Percentiles rank a stretch among this genome's conserved stretches.
phyloP scores from a whole-genome alignment of 106 monocot species.

The Allium cepa region DNA sequence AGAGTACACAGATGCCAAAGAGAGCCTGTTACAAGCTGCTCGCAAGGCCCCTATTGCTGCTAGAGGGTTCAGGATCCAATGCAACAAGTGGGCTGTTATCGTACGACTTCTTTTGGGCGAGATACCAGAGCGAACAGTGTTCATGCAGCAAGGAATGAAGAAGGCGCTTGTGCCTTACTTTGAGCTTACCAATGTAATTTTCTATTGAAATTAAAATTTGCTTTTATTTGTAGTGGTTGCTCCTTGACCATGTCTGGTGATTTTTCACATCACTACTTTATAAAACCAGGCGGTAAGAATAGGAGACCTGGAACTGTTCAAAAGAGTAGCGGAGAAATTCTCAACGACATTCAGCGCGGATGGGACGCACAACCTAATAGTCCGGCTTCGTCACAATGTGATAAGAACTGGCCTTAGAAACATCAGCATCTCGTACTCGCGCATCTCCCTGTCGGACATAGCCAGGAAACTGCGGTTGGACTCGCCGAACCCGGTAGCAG shows the following conservation, averaged over 20 bases:
- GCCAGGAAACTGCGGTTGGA: constrained; percentile 72
- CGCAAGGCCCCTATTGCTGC: constrained; percentile 84
- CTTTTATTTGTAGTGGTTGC: too few relatives aligned
- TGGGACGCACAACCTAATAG: constrained; percentile 76
- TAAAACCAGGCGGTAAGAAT: constrained; percentile 75
- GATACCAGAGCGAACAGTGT: constrained; percentile 93
- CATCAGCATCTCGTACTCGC: constrained; percentile 89
- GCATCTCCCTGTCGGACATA: constrained; percentile 75
- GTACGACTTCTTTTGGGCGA: constrained; percentile 91
- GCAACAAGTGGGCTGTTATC: constrained; percentile 96
- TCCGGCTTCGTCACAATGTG: constrained; percentile 94
- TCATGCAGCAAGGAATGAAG: constrained; percentile 99
- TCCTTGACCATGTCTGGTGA: too few relatives aligned
- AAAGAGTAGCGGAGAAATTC: constrained; percentile 72
- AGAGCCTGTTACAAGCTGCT: constrained; percentile 90
- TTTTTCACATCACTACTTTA: too few relatives aligned
- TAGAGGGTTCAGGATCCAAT: constrained; percentile 80
- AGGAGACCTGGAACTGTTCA: constrained; percentile 88
- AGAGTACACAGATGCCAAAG: constrained; percentile 98
- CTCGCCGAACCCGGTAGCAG: constrained; percentile 70
- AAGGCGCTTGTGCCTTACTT: constrained; percentile 82
- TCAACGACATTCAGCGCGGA: constrained; percentile 58
- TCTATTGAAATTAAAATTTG: neutral
- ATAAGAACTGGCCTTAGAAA: constrained; percentile 93
- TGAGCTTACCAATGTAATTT: constrained; percentile 87